Conservation (phyloP, 495 filamentous ascomycete species). For the Aspergillus sclerotioniger region DNA sequence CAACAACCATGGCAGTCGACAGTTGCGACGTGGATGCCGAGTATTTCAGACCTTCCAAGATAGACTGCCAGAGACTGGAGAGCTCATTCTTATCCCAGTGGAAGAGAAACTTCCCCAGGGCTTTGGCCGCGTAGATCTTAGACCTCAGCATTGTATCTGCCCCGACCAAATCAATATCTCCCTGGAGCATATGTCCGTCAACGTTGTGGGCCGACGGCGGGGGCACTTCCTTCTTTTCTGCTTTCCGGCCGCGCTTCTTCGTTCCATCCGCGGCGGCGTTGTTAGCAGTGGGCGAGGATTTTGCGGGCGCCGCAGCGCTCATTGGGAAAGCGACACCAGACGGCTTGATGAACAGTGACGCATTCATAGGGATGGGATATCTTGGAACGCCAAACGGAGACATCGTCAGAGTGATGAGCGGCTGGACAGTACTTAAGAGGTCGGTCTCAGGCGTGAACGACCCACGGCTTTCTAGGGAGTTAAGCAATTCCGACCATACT, state of each 20-base stretch:
- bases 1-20: slow-evolving; percentile 75
- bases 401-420: slow-evolving; percentile 74
- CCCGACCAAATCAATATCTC: slow-evolving; percentile 91
- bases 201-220: slow-evolving; percentile 78
- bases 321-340: slow-evolving; percentile 80
- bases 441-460: slow-evolving; percentile 65
- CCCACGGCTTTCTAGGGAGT: slow-evolving; percentile 57
- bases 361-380: slow-evolving; percentile 87
- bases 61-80: slow-evolving; percentile 41
- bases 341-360: slow-evolving; percentile 82
- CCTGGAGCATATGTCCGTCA: slow-evolving; percentile 95
- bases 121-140: slow-evolving; percentile 78
- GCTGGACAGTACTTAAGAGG: slow-evolving; percentile 58
- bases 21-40: slow-evolving; percentile 82
- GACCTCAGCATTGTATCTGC: slow-evolving; percentile 83
- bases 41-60: slow-evolving; percentile 65
- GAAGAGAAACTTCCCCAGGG: slow-evolving; percentile 61
- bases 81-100: slow-evolving; percentile 46
- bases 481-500: slow-evolving; percentile 79
- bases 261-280: slow-evolving; percentile 21
- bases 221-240: slow-evolving; percentile 76
- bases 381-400: slow-evolving; percentile 89
- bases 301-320: slow-evolving; percentile 47
- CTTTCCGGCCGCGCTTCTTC: slow-evolving; percentile 75
- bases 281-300: slow-evolving; percentile 54